Conservation (phyloP, 164 flowering plant species). For the Stephania japonica region DNA sequence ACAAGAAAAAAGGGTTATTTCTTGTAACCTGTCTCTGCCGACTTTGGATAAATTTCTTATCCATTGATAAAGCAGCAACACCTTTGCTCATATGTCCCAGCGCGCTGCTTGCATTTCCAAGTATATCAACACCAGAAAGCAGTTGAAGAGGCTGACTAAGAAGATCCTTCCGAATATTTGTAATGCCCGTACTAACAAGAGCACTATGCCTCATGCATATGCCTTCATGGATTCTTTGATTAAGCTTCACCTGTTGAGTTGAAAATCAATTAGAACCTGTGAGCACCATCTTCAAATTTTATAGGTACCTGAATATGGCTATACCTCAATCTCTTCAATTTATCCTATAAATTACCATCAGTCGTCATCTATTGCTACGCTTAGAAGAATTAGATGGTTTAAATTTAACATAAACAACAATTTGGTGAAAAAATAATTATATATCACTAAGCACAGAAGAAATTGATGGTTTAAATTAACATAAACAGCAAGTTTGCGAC, state of each 20-base stretch:
- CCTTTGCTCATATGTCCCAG: slow-evolving; percentile 99
- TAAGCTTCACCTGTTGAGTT: slow-evolving; percentile 62
- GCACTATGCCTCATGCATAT: slow-evolving; percentile 85
- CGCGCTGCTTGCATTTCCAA: slow-evolving; percentile 99
- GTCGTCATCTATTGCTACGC: neutral
- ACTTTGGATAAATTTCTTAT: slow-evolving; percentile 92
- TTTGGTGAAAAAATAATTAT: neutral
- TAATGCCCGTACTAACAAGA: slow-evolving; percentile 56
- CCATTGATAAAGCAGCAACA: slow-evolving; percentile 98
- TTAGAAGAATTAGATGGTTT: neutral
- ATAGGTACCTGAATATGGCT: neutral
- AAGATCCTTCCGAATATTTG: slow-evolving; percentile 84
- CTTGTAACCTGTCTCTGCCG: slow-evolving; percentile 82
- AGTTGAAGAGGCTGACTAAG: slow-evolving; percentile 96
- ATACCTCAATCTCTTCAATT: neutral
- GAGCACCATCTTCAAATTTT: neutral
- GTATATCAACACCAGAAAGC: slow-evolving; percentile 92
- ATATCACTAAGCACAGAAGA: neutral
- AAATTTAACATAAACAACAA: neutral
- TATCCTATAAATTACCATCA: neutral
- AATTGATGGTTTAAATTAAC: neutral
- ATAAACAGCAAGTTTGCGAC: neutral
- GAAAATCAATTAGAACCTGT: neutral
- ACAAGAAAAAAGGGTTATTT: neutral
- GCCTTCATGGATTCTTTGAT: slow-evolving; percentile 75